These are phyloP conservation scores for Ammopiptanthus mongolicus DNA, from an alignment of 306 rosid species.

Conservation along the genomic window DNA sequence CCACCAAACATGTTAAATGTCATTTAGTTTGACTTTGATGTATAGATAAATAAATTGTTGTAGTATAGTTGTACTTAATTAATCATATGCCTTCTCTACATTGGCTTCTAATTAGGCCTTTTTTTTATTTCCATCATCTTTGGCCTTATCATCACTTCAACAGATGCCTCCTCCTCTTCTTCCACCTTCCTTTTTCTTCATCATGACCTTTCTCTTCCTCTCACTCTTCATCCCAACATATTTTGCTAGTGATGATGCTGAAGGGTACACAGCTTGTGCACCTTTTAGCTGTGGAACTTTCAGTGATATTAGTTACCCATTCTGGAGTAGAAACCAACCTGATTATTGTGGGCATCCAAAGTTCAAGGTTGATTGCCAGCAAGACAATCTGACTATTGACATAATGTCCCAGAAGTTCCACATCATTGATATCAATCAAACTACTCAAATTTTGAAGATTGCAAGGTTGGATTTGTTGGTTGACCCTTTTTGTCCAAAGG, in stretches of 20 bases:
- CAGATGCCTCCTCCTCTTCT: neutral
- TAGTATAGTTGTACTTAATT: neutral
- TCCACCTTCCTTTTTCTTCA: neutral
- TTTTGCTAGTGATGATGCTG: conserved; percentile 4
- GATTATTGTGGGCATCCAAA: conserved; percentile 34
- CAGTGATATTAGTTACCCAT: conserved; percentile 30
- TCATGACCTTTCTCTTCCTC: conserved; percentile 22
- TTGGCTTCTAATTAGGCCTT: neutral
- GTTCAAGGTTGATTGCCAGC: conserved; percentile 30
- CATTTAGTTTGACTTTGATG: conserved; percentile 7
- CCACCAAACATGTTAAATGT: neutral
- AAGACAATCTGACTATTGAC: conserved; percentile 5
- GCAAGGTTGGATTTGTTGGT: conserved; percentile 34
- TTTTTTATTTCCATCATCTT: neutral
- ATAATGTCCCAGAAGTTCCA: conserved; percentile 18
- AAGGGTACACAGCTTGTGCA: conserved; percentile 18
- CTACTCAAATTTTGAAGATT: conserved; percentile 4
- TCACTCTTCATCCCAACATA: conserved; percentile 6
- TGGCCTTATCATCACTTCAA: neutral
- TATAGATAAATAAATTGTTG: neutral
- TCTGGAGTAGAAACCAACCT: conserved; percentile 25
- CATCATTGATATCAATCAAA: conserved; percentile 4
- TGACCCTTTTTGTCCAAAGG: conserved; percentile 7
- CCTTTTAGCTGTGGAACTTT: conserved; percentile 36
- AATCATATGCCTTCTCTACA: neutral